phyloP scores from a whole-genome alignment of 2,329 filamentous ascomycete genomes.

The Aspergillus brunneoviolaceus region DNA sequence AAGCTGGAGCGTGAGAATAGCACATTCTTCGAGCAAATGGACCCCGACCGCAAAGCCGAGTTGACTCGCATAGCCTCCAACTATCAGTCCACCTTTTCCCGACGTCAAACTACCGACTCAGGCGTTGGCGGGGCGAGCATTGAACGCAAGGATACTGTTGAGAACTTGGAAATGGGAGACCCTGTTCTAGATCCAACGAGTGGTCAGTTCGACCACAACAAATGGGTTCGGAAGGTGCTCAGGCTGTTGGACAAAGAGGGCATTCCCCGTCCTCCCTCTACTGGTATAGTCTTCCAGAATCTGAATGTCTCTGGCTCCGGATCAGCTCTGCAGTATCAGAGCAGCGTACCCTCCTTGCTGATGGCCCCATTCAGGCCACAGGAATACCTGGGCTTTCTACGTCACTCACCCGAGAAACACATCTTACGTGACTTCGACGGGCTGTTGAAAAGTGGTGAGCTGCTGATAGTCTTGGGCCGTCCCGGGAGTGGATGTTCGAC shows the following conservation, averaged over 20 bases:
- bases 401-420: constrained; percentile 52
- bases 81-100: constrained; percentile 32
- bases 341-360: constrained; percentile 62
- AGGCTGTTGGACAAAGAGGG: constrained; percentile 56
- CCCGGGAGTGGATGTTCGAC: constrained; percentile 65
- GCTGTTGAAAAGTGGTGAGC: constrained; percentile 51
- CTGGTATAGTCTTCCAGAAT: constrained; percentile 64
- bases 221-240: constrained; percentile 53
- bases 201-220: constrained; percentile 55
- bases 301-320: constrained; percentile 68
- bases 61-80: constrained; percentile 31
- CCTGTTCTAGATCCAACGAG: constrained; percentile 54
- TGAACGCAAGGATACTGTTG: constrained; percentile 34
- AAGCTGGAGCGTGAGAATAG: constrained; percentile 19
- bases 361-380: constrained; percentile 58
- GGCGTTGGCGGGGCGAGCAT: constrained; percentile 20
- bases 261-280: constrained; percentile 50
- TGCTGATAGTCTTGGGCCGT: constrained; percentile 42
- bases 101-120: constrained; percentile 20
- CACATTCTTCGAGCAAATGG: constrained; percentile 27
- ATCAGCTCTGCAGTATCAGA: constrained; percentile 65
- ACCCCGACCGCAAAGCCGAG: constrained; percentile 26
- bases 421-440: constrained; percentile 58
- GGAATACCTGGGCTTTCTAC: constrained; percentile 51
- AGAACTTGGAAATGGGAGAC: constrained; percentile 46